Base-by-base conservation (phyloP, 768 basidiomycete genomes). In the Megacollybia marginata region DNA sequence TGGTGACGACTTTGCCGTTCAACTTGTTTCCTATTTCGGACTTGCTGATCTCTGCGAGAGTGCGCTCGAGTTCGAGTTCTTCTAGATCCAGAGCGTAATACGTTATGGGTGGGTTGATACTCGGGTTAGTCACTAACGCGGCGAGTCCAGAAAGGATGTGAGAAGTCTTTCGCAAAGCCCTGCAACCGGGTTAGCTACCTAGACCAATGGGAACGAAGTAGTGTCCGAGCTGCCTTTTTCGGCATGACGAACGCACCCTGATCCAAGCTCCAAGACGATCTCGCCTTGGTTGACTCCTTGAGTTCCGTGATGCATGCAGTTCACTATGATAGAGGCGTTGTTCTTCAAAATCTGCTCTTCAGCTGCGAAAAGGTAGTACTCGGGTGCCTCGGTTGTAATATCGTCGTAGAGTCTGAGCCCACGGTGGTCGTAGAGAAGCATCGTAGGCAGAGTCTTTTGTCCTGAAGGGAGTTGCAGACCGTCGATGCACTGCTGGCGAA, bases 1-100 rank as follows among this genome's bases (percentile, higher is more conserved):
- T 84, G 35, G 82, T 83, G 2, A 78, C 71, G 33, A 98, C 82
- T 59, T 89, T 92, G 45, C 84, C 88, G 23, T 69, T 53, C 2
- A 92, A 71, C 33, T 71, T 64, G 9, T 68, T 56, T 28, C 90
- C 90, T 33, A 86, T 68, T 11, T 79, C 74, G 11, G 87, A 88
- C 12, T 62, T 57, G 46, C 75, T 63, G 54, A 99, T 82, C 57
- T 82, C 72, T 16, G 68, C 67, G 20, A 98, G 77, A 8, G 91
- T 88, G 33, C 92, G 83, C 51, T 82, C 76, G 20, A 98, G 81
- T 60, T 96, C 93, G 44, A 77, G 80, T 56, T 85, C 75, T 63
- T 96, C 92, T 31, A 98, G 81, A 61, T 98, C 96, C 47, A 99
- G 86, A 16, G 95, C 92, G 69, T 88, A 91, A 63, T 93, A 94